Evolutionary conservation across 1,284 basidiomycete species (phyloP), one percentile per base, ranked within the genome.

Genomic region (Leccinum griseonigrum): DNA sequence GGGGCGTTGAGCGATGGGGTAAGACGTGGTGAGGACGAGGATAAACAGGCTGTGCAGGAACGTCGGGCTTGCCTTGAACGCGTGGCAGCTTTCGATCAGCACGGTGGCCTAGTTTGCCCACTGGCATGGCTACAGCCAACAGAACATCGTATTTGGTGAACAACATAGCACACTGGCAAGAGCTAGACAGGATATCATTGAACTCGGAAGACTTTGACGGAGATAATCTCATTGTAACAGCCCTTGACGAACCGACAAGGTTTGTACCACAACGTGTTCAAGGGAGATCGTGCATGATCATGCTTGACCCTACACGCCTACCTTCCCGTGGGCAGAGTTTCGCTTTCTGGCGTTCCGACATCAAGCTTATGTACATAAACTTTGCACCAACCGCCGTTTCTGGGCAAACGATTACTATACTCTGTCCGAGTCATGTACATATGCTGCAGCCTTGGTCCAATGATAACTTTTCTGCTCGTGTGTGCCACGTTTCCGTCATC

Each of bases 61-160:
- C 9, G n/a, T 18, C 28, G n/a, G 40, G 67, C 72, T 60, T 59
- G 83, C 84, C 80, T 83, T 85, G 64, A 81, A 77, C 67, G 76
- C 74, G 57, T 34, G 32, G 32, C 32, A 34, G 32, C 32, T 13
- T 34, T 34, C 32, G 32, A 34, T 13, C 32, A 34, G 32, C 32
- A 34, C 32, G 32, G 11, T 34, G 11, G 11, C 22, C 22, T 22
- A 22, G 22, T 22, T 22, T 22, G 22, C 22, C 22, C 32, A 13
- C 32, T 32, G 10, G 32, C 32, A 34, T 34, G 32, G 32, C 32
- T 34, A 34, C 32, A 34, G 32, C 32, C 32, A 34, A 34, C 32
- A 34, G 32, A 11, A 11, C 32, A 34, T 34, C 32, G 32, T 34
- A 34, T 34, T 34, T 34, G 32, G 32, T 34, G 32, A 34, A 34